phyloP scores from a whole-genome alignment of 2,329 filamentous ascomycete species.

The Trichoderma oligosporum region DNA sequence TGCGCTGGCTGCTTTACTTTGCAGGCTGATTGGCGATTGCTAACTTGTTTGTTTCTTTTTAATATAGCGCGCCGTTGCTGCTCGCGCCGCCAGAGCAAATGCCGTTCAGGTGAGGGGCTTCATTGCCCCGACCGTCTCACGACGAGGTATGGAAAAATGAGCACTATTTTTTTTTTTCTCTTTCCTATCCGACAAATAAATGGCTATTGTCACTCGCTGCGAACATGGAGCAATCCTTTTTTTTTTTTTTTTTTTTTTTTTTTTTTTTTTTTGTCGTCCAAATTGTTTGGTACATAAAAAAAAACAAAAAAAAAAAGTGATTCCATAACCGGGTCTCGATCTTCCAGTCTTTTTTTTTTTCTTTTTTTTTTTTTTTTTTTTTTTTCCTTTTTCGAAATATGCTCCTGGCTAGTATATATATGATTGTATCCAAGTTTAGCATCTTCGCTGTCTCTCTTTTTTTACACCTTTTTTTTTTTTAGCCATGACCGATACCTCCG shows the following conservation, averaged over 20 bases:
- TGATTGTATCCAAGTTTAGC: background rate
- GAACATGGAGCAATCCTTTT: background rate
- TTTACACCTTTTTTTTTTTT: background rate
- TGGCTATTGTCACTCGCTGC: background rate
- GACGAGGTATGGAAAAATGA: constrained; percentile 52
- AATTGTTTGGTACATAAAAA: no score
- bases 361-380: no score
- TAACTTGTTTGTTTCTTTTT: background rate
- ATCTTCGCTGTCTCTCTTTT: background rate
- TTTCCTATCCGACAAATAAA: background rate
- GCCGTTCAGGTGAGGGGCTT: constrained; percentile 52
- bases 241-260: no score
- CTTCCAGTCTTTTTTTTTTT: no score
- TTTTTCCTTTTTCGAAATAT: no score
- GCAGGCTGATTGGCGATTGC: background rate
- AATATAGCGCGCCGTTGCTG: constrained; percentile 39
- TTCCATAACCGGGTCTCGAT: no score
- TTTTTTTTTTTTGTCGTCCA: no score
- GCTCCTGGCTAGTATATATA: background rate
- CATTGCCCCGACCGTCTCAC: constrained; percentile 57
- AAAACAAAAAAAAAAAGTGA: no score
- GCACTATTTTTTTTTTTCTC: background rate
- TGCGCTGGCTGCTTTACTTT: constrained; percentile 41
- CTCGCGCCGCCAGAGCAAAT: constrained; percentile 40
- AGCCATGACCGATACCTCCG: constrained; percentile 15